A percentile compares a stretch with the other conserved stretches of the same genome.
Conservation (phyloP, 805 yeast species). For the Yarrowia sp. region DNA sequence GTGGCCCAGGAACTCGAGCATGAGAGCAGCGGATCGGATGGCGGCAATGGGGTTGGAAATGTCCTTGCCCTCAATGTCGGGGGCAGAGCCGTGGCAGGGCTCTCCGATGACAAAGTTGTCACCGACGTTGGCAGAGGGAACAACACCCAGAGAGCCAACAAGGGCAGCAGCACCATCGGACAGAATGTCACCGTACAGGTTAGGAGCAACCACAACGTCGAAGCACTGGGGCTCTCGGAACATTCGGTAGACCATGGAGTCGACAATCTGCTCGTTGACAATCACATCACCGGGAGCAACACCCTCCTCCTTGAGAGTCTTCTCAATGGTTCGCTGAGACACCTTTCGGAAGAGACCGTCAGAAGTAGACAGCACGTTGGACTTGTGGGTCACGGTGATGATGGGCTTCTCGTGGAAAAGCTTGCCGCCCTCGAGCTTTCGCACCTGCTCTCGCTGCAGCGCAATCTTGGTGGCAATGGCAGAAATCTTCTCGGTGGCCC, state of each 20-base stretch:
- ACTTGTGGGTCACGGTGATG: slow-evolving; percentile 92
- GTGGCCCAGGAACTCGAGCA: slow-evolving; percentile 96
- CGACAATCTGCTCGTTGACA: slow-evolving; percentile 94
- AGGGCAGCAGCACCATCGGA: slow-evolving; percentile 92
- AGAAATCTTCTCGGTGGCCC: slow-evolving; percentile 81
- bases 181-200: slow-evolving; percentile 96
- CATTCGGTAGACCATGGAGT: slow-evolving; percentile 98
- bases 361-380: slow-evolving; percentile 85
- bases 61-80: slow-evolving; percentile 95
- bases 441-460: slow-evolving; percentile 76
- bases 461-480: slow-evolving; percentile 91
- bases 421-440: slow-evolving; percentile 47
- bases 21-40: slow-evolving; percentile 92
- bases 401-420: slow-evolving; percentile 55
- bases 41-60: slow-evolving; percentile 93
- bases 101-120: slow-evolving; percentile 95
- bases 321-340: slow-evolving; percentile 52
- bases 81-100: slow-evolving; percentile 99
- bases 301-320: slow-evolving; percentile 28
- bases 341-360: slow-evolving; percentile 97
- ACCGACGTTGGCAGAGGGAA: slow-evolving; percentile 97
- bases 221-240: slow-evolving; percentile 97
- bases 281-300: background rate
- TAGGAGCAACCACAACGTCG: slow-evolving; percentile 98
- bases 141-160: slow-evolving; percentile 96